Percentiles rank a stretch among this genome's conserved stretches.
phyloP scores from a whole-genome alignment of 345 rosid genomes.

The Euphorbia peplus region DNA sequence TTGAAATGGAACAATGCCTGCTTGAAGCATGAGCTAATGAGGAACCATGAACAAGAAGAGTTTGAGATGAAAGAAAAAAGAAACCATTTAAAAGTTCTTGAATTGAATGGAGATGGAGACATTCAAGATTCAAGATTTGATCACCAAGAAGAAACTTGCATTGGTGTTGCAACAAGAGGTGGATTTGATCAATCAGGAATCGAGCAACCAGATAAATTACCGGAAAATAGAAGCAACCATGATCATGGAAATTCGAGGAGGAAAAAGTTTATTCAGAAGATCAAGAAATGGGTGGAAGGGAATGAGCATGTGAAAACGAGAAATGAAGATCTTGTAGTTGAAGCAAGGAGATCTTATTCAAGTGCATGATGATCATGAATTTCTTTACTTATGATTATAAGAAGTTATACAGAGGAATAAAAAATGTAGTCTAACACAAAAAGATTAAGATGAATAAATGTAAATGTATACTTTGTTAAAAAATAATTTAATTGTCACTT shows the following conservation, averaged over 20 bases:
- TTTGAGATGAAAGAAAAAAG: slow-evolving; percentile 21
- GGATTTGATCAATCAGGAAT: slow-evolving; percentile 1
- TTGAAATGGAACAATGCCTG: slow-evolving; percentile 76
- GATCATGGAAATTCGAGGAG: slow-evolving; percentile 33
- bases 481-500: background rate
- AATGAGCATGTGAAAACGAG: slow-evolving; percentile 30
- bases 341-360: slow-evolving; percentile 49
- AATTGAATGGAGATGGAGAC: slow-evolving; percentile 18
- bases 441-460: background rate
- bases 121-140: slow-evolving; percentile 20
- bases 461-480: background rate
- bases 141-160: slow-evolving; percentile 21
- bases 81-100: slow-evolving; percentile 26
- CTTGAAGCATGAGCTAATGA: slow-evolving; percentile 57
- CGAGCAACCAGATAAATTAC: no score
- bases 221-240: slow-evolving; percentile 11
- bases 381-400: background rate
- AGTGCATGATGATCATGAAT: slow-evolving; percentile 32
- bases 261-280: slow-evolving; percentile 49
- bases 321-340: slow-evolving; percentile 28
- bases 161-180: slow-evolving; percentile 5
- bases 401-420: background rate
- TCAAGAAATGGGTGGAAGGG: slow-evolving; percentile 73
- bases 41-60: slow-evolving; percentile 26
- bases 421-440: background rate